Conservation (phyloP, 441 rosid genomes). For the Populus hybrid region DNA sequence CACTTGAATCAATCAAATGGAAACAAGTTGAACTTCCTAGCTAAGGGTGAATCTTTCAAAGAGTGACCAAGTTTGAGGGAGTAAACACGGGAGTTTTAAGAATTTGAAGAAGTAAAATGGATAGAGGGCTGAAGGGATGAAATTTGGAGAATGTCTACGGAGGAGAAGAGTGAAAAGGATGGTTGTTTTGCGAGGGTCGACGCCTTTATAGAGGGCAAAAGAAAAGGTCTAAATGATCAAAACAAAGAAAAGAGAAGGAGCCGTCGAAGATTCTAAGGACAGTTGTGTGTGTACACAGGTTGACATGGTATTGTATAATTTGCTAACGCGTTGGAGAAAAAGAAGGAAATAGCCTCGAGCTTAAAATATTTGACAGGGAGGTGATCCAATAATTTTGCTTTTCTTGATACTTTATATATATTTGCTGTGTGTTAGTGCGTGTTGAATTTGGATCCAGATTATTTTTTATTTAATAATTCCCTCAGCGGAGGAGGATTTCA, state of each 20-base stretch:
- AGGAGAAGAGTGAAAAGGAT: neutral
- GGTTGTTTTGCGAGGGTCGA: neutral
- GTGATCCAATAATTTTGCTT: neutral
- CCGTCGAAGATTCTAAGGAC: neutral
- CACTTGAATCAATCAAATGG: neutral
- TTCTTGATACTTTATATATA: neutral
- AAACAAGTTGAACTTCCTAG: neutral
- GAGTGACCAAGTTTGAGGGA: neutral
- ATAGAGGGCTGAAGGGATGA: neutral
- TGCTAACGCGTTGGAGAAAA: neutral
- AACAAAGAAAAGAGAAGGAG: too few relatives aligned
- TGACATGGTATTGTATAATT: neutral
- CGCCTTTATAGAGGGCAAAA: neutral
- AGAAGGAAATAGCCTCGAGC: neutral
- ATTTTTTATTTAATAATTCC: neutral
- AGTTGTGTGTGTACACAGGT: neutral
- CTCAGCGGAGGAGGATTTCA: neutral
- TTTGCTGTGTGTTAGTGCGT: too few relatives aligned
- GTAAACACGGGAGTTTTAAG: neutral
- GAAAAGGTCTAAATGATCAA: neutral
- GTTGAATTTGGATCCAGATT: neutral
- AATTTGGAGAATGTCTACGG: neutral
- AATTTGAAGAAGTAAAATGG: neutral
- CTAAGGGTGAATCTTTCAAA: neutral
- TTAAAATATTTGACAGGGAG: neutral